A percentile compares a stretch with the other conserved stretches of the same genome.
Evolutionary conservation across 2,329 filamentous ascomycete species (phyloP).

Genomic region (Alternaria angustiovoidea): DNA sequence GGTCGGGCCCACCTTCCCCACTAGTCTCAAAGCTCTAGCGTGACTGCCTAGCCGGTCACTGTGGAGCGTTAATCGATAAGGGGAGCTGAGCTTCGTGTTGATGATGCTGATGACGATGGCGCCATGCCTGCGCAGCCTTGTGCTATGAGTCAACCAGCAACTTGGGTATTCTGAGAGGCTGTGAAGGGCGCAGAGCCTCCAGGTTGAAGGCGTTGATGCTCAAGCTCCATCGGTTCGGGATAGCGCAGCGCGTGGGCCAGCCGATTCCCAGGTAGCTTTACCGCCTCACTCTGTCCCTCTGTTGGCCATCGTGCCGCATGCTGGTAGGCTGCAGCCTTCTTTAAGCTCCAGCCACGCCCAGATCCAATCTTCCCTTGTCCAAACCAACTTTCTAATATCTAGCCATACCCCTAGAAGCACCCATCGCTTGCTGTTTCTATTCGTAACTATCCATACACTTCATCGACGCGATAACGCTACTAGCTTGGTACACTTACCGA

Average conservation of each 20-base stretch:
- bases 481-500: conserved; percentile 14
- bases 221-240: conserved; percentile 13
- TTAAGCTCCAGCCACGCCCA: conserved; percentile 35
- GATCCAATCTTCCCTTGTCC: conserved; percentile 13
- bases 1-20: conserved; percentile 27
- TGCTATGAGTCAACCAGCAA: conserved; percentile 19
- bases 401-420: background rate
- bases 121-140: conserved; percentile 18
- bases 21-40: conserved; percentile 24
- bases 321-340: conserved; percentile 33
- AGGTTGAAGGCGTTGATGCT: conserved; percentile 16
- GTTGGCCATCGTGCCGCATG: conserved; percentile 22
- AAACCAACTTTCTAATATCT: conserved; percentile 1
- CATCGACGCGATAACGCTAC: conserved; percentile 4
- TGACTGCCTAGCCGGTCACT: conserved; percentile 29
- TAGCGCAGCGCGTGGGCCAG: conserved; percentile 27
- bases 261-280: conserved; percentile 28
- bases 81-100: conserved; percentile 10
- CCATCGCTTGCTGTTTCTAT: background rate
- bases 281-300: conserved; percentile 34
- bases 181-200: conserved; percentile 21
- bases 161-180: background rate
- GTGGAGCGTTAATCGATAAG: conserved; percentile 31
- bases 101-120: background rate
- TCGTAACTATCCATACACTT: background rate